Evolutionary conservation across 139 green algal species (phyloP).

Genomic region (Desmodesmus armatus): DNA sequence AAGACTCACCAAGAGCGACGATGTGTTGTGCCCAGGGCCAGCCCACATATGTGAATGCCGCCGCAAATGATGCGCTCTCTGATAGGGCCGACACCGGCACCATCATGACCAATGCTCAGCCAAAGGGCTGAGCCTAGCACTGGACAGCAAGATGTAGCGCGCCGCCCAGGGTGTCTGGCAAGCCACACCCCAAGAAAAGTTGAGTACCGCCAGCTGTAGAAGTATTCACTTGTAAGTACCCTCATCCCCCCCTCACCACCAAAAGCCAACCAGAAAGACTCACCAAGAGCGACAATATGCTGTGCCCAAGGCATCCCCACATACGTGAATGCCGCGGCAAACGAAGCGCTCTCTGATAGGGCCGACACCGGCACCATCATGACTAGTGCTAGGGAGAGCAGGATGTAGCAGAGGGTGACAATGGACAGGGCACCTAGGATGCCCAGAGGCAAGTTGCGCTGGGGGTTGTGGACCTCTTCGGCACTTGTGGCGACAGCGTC

Average conservation of each 20-base stretch:
- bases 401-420: constrained; percentile 67
- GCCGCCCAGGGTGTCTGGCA: too few species aligned
- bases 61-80: constrained; percentile 33
- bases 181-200: too few species aligned
- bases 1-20: constrained; percentile 43
- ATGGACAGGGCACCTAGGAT: constrained; percentile 68
- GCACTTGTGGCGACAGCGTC: constrained; percentile 66
- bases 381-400: constrained; percentile 48
- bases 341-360: constrained; percentile 6
- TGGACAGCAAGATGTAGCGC: too few species aligned
- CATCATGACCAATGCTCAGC: neutral
- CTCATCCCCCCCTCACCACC: too few species aligned
- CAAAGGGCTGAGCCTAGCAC: too few species aligned
- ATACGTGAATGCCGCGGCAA: constrained; percentile 43
- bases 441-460: constrained; percentile 71
- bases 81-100: constrained; percentile 8
- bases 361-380: constrained; percentile 31
- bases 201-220: too few species aligned
- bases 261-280: too few species aligned
- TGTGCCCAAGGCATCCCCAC: constrained; percentile 54
- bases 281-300: constrained; percentile 50
- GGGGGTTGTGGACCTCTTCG: constrained; percentile 55
- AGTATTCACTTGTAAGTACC: too few species aligned
- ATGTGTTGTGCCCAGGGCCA: constrained; percentile 56
- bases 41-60: constrained; percentile 47